Base-by-base conservation (phyloP, 257 asterid species). In the Nicotiana tomentosiformis region DNA sequence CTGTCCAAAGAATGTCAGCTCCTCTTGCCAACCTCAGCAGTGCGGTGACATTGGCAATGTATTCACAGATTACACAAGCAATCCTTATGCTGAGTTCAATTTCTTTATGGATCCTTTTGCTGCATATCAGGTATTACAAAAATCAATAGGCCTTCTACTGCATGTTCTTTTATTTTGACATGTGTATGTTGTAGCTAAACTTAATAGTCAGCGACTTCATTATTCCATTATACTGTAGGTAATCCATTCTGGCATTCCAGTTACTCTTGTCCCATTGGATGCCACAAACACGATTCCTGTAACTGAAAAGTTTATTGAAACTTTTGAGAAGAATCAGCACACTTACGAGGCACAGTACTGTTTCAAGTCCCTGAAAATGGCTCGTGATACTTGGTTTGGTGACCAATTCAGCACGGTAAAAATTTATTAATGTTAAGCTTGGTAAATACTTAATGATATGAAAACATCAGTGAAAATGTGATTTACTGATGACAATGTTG, bases 291-390 rank as follows among this genome's bases (percentile, higher is more conserved):
- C 98, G 23, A 93, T 95, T 30, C 97, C 97, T 0, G 90, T 95
- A 66, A 84, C 95, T 18, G 33, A 65, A 5, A 83, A 86, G 2
- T 92, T 93, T 68, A 91, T 89, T 60, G 84, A 85, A 58, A 84
- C 82, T 17, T 90, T 92, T 81, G 92, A 95, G 87, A 87, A 89
- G 90, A 92, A 92, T 83, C 99, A 92, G 83, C 85, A 66, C 5
- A 95, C 99, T 64, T 89, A 81, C n/a, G 99, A 95, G 91, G 95
- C 99, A 37, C 94, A 92, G 62, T 95, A 93, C 89, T 90, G 93
- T 88, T 93, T 92, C 91, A 89, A 88, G 90, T 83, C 97, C 33
- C 80, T 95, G 90, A 92, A 91, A 85, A 92, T 93, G 87, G 85
- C 91, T 20, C 97, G 91, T 18, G 99, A 93, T 77, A 93, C 97